Conservation (phyloP, 1,139 yeast species). For the Candida gigantensis region DNA sequence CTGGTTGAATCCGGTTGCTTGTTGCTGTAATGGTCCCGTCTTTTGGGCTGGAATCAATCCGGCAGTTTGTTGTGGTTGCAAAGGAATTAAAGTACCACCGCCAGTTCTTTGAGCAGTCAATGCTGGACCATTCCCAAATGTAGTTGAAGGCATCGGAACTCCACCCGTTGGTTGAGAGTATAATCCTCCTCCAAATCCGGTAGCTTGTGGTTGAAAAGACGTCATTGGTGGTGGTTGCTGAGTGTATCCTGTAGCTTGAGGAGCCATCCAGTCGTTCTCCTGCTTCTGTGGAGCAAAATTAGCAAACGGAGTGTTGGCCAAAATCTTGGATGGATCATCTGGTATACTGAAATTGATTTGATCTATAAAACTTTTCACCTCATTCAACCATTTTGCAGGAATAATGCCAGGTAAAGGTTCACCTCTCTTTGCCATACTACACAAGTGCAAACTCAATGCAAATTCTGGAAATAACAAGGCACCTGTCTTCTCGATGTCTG, state of each 20-base stretch:
- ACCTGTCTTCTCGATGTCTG: constrained; percentile 88
- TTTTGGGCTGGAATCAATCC: constrained; percentile 47
- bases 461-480: constrained; percentile 89
- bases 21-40: constrained; percentile 36
- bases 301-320: constrained; percentile 53
- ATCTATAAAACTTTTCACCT: constrained; percentile 85
- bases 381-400: constrained; percentile 75
- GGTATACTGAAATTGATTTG: constrained; percentile 82
- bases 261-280: constrained; percentile 24
- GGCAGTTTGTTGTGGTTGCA: constrained; percentile 52
- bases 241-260: constrained; percentile 17
- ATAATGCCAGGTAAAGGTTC: constrained; percentile 71
- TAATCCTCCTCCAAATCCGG: constrained; percentile 12
- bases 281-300: constrained; percentile 20
- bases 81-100: constrained; percentile 44
- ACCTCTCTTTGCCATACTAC: constrained; percentile 77
- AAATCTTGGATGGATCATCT: constrained; percentile 48
- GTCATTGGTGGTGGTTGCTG: constrained; percentile 15
- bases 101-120: constrained; percentile 45
- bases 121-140: constrained; percentile 21
- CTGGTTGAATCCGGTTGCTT: constrained; percentile 16
- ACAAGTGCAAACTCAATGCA: constrained; percentile 87
- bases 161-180: constrained; percentile 5
- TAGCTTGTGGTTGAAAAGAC: constrained; percentile 21
- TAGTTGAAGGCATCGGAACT: constrained; percentile 23